Percentiles rank a stretch among this genome's conserved stretches.
phyloP scores from a whole-genome alignment of 2,329 filamentous ascomycete species.

The Sporothrix euskadiensis region DNA sequence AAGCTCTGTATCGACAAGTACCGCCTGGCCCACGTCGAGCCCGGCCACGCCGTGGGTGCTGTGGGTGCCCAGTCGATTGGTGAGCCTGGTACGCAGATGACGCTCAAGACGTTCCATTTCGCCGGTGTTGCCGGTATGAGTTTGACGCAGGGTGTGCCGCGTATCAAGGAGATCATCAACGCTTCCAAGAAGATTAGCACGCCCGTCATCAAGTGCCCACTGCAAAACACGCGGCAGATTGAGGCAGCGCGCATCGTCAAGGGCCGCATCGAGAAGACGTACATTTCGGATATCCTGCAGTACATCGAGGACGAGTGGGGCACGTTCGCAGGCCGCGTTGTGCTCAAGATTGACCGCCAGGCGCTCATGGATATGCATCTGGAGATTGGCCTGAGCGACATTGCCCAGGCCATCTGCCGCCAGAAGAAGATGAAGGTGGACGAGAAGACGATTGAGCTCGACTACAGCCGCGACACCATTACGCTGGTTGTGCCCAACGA shows the following conservation, averaged over 20 bases:
- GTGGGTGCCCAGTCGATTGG: slow-evolving; percentile 97
- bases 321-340: slow-evolving; percentile 71
- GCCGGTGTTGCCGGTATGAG: slow-evolving; percentile 99
- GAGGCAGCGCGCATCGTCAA: slow-evolving; percentile 88
- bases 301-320: slow-evolving; percentile 89
- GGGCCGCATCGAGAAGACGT: slow-evolving; percentile 92
- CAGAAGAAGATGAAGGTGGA: slow-evolving; percentile 82
- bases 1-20: slow-evolving; percentile 84
- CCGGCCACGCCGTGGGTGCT: slow-evolving; percentile 92
- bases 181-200: slow-evolving; percentile 92
- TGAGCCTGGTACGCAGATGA: slow-evolving; percentile 99
- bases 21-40: slow-evolving; percentile 85
- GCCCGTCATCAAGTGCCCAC: slow-evolving; percentile 84
- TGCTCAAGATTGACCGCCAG: slow-evolving; percentile 76
- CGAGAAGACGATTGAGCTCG: slow-evolving; percentile 58
- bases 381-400: slow-evolving; percentile 71
- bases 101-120: slow-evolving; percentile 99
- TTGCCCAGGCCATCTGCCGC: slow-evolving; percentile 72
- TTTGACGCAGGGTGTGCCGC: slow-evolving; percentile 97
- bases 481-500: slow-evolving; percentile 68
- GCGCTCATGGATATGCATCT: slow-evolving; percentile 79
- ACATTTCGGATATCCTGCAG: slow-evolving; percentile 74
- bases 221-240: slow-evolving; percentile 73
- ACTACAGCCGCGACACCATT: slow-evolving; percentile 63
- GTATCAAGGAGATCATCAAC: slow-evolving; percentile 99